Evolutionary conservation across 2,329 filamentous ascomycete genomes (phyloP).

Genomic region (Fusarium irregulare): DNA sequence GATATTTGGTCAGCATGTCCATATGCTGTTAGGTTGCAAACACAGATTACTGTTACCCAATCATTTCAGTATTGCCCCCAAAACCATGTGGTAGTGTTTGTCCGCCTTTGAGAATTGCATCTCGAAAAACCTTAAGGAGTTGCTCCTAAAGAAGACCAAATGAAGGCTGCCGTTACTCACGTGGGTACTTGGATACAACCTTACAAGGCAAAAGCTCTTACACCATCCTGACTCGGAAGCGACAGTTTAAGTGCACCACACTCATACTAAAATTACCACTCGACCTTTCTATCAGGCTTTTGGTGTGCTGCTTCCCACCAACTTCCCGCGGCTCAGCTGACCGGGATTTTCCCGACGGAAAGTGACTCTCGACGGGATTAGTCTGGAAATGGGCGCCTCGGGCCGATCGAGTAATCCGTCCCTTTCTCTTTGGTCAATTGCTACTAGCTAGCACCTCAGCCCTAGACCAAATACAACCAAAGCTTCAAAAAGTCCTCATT

Average conservation of each 20-base stretch:
- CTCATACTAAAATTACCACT: background rate
- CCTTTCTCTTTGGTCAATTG: background rate
- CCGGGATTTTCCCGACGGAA: too few relatives aligned
- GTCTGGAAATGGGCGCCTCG: background rate
- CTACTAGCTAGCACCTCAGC: background rate
- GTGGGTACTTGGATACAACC: too few relatives aligned
- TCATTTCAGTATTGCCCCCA: background rate
- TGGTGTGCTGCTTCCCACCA: background rate
- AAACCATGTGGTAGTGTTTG: too few relatives aligned
- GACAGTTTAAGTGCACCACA: fast-evolving
- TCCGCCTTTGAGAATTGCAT: too few relatives aligned
- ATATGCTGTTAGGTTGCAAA: fast-evolving
- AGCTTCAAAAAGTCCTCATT: background rate
- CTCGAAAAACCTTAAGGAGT: too few relatives aligned
- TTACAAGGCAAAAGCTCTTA: too few relatives aligned
- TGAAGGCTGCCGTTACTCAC: too few relatives aligned
- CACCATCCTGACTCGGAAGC: too few relatives aligned
- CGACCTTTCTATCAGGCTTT: fast-evolving
- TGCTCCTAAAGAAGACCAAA: too few relatives aligned
- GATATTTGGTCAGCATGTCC: background rate
- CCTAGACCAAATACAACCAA: background rate
- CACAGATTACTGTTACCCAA: background rate
- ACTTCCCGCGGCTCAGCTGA: background rate
- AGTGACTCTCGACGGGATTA: background rate
- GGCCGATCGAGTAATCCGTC: too few relatives aligned